Conservation (phyloP, 2,329 filamentous ascomycete species). For the Ophiobolus disseminans region DNA sequence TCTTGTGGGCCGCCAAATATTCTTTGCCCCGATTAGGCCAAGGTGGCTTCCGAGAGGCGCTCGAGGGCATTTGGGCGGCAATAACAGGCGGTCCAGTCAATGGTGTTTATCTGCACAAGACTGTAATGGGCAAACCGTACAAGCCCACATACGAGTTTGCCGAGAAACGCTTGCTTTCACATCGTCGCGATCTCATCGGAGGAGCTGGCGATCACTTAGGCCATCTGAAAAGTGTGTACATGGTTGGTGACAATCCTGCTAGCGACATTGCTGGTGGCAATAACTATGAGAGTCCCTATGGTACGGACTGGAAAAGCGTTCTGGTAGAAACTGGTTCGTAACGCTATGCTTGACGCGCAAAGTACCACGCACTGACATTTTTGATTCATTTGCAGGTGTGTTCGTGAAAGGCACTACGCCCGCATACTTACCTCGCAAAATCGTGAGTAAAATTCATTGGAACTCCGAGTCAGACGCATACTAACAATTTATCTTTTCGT, state of each 20-base stretch:
- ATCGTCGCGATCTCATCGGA: slow-evolving; percentile 61
- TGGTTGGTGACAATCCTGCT: slow-evolving; percentile 80
- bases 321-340: slow-evolving; percentile 82
- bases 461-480: no score
- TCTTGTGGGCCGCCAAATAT: slow-evolving; percentile 87
- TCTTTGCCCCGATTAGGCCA: slow-evolving; percentile 88
- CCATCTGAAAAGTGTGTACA: slow-evolving; percentile 79
- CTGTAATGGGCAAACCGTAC: slow-evolving; percentile 83
- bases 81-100: slow-evolving; percentile 66
- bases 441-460: slow-evolving; percentile 48
- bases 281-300: slow-evolving; percentile 69
- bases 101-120: slow-evolving; percentile 66
- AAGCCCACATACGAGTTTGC: slow-evolving; percentile 82
- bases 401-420: slow-evolving; percentile 66
- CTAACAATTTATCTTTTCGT: neutral
- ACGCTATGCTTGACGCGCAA: no score
- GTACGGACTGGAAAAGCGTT: slow-evolving; percentile 78
- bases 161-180: slow-evolving; percentile 71
- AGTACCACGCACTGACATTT: no score
- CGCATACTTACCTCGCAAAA: slow-evolving; percentile 66
- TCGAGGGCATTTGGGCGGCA: slow-evolving; percentile 79
- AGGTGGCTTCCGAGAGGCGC: slow-evolving; percentile 83
- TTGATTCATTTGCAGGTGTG: no score
- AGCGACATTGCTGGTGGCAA: slow-evolving; percentile 92
- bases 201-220: slow-evolving; percentile 30